Evolutionary conservation across 2,329 filamentous ascomycete species (phyloP).

Genomic region (Davidsoniella australis): DNA sequence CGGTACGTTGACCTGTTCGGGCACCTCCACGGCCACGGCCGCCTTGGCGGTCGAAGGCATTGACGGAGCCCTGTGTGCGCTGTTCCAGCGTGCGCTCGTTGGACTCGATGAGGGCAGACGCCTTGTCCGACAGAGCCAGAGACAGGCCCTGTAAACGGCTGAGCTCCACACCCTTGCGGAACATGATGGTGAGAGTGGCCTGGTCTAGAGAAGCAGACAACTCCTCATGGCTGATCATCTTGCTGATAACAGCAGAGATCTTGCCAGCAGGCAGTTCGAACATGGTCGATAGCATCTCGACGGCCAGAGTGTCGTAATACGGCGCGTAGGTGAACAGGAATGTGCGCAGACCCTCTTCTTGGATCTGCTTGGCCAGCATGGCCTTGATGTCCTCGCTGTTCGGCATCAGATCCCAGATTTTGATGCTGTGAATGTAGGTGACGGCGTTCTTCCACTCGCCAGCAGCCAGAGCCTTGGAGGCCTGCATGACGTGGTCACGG

Average conservation of each 20-base stretch:
- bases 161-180: constrained; percentile 97
- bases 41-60: constrained; percentile 87
- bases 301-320: constrained; percentile 91
- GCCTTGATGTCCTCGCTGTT: constrained; percentile 83
- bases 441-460: constrained; percentile 98
- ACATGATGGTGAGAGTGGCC: constrained; percentile 92
- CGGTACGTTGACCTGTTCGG: constrained; percentile 42
- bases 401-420: constrained; percentile 98
- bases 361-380: constrained; percentile 96
- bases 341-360: constrained; percentile 92
- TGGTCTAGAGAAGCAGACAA: constrained; percentile 91
- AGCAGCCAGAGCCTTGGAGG: constrained; percentile 86
- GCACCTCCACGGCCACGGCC: constrained; percentile 59
- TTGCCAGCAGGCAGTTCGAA: constrained; percentile 87
- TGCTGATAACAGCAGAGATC: constrained; percentile 87
- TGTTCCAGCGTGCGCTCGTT: constrained; percentile 97
- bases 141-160: constrained; percentile 90
- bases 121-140: constrained; percentile 88
- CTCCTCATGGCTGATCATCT: constrained; percentile 99
- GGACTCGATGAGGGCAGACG: constrained; percentile 83
- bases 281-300: constrained; percentile 75
- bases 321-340: constrained; percentile 99
- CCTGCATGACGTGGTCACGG: constrained; percentile 97
- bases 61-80: constrained; percentile 85
- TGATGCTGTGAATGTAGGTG: constrained; percentile 88